Percentiles rank a stretch among this genome's conserved stretches.
phyloP scores from a whole-genome alignment of 148 eudicot species.

The Gaultheria prostrata region DNA sequence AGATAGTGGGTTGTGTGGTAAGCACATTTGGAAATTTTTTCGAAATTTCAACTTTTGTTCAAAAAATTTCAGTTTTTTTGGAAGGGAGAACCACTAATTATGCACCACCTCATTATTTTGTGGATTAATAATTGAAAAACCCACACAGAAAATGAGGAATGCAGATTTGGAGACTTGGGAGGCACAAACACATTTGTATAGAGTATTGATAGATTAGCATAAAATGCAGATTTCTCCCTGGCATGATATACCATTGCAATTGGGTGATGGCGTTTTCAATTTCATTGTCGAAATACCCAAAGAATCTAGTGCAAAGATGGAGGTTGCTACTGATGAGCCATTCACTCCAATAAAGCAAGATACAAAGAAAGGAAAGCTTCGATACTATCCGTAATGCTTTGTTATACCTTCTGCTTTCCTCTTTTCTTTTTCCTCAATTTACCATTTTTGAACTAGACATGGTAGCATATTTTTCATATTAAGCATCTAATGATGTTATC shows the following conservation, averaged over 20 bases:
- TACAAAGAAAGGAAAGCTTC: conserved; percentile 93
- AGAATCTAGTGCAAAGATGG: conserved; percentile 97
- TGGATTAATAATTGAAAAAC: no score
- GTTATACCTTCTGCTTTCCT: not conserved
- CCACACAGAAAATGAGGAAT: no score
- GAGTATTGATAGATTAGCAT: no score
- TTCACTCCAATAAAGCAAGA: conserved; percentile 93
- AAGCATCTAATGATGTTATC: not conserved
- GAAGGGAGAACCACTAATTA: no score
- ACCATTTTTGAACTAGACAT: no score
- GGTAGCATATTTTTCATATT: not conserved
- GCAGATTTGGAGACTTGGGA: no score
- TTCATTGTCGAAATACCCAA: conserved; percentile 93
- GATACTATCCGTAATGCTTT: conserved; percentile 80
- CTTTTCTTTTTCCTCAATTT: not conserved
- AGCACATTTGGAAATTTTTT: no score
- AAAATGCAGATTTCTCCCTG: conserved; percentile 83
- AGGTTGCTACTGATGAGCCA: conserved; percentile 95
- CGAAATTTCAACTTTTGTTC: no score
- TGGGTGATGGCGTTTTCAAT: conserved; percentile 87
- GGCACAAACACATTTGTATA: no score
- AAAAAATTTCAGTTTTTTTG: no score
- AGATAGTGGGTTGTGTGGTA: no score
- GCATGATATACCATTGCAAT: conserved; percentile 86
- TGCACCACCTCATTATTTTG: no score